phyloP scores from a whole-genome alignment of 139 green algal species.

The Micractinium conductrix region DNA sequence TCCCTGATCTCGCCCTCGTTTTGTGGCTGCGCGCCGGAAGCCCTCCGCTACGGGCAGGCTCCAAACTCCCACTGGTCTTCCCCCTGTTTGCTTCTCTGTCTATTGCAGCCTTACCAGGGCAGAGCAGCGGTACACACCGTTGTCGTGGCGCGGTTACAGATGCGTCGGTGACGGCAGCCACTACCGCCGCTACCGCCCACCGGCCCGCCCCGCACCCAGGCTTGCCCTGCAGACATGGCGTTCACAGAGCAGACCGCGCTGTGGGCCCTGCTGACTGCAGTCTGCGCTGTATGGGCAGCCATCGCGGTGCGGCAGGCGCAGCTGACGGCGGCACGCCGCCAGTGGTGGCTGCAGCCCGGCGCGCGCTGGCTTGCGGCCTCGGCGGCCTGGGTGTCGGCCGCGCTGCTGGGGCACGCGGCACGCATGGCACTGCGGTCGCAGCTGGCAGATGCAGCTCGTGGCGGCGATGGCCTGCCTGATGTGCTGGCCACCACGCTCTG shows the following conservation, averaged over 20 bases:
- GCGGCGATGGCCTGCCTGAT: background rate
- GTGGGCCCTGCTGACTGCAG: background rate
- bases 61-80: no score
- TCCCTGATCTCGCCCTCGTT: no score
- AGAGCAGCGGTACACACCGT: background rate
- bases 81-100: background rate
- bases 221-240: background rate
- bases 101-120: background rate
- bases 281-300: slow-evolving; percentile 1
- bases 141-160: no score
- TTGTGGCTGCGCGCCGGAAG: no score
- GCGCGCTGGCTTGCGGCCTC: background rate
- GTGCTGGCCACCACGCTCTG: background rate
- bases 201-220: background rate
- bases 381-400: background rate
- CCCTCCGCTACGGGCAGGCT: no score
- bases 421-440: background rate
- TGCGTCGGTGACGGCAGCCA: background rate
- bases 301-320: background rate
- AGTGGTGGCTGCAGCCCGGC: no score
- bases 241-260: background rate
- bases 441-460: background rate
- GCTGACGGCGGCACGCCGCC: background rate
- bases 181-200: background rate
- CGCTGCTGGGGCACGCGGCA: background rate